Conservation (phyloP, 768 basidiomycete species). For the Agaricus subrufescens region DNA sequence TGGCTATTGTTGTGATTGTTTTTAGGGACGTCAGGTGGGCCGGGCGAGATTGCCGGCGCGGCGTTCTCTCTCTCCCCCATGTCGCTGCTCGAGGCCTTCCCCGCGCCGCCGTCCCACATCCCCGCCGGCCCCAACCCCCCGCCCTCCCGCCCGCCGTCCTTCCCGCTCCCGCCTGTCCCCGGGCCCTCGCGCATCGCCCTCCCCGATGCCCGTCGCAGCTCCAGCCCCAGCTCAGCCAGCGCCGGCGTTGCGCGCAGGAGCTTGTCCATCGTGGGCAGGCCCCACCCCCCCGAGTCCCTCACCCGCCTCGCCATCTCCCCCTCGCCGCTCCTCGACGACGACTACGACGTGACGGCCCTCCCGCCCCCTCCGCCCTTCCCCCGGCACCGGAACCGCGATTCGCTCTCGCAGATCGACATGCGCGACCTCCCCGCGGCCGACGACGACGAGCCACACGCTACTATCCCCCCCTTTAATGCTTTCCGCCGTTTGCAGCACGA, state of each 20-base stretch:
- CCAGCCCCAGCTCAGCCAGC: conserved; percentile 16
- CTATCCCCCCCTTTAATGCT: conserved; percentile 4
- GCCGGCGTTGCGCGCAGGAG: neutral
- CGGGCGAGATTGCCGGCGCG: too few relatives aligned
- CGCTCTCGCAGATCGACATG: conserved; percentile 33
- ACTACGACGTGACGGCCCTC: conserved; percentile 17
- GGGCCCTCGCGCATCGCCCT: conserved; percentile 51
- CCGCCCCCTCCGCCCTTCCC: conserved; percentile 2
- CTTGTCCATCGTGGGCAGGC: neutral
- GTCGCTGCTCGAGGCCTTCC: conserved; percentile 33
- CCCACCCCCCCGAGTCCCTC: neutral
- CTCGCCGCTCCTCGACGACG: conserved; percentile 23
- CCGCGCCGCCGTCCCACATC: conserved; percentile 37
- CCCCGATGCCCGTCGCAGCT: conserved; percentile 17
- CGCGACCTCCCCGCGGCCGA: conserved; percentile 21
- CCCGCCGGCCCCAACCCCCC: conserved; percentile 46
- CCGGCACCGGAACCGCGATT: conserved; percentile 24
- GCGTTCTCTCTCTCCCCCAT: too few relatives aligned
- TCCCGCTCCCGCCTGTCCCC: conserved; percentile 63
- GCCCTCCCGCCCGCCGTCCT: conserved; percentile 49
- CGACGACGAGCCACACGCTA: conserved; percentile 3
- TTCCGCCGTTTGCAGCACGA: neutral
- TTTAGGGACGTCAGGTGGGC: too few relatives aligned
- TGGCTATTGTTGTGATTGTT: too few relatives aligned
- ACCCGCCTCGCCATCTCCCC: conserved; percentile 19